Evolutionary conservation across 345 rosid species (phyloP), one percentile per base, ranked within the genome.

Genomic region (Camelina sativa): DNA sequence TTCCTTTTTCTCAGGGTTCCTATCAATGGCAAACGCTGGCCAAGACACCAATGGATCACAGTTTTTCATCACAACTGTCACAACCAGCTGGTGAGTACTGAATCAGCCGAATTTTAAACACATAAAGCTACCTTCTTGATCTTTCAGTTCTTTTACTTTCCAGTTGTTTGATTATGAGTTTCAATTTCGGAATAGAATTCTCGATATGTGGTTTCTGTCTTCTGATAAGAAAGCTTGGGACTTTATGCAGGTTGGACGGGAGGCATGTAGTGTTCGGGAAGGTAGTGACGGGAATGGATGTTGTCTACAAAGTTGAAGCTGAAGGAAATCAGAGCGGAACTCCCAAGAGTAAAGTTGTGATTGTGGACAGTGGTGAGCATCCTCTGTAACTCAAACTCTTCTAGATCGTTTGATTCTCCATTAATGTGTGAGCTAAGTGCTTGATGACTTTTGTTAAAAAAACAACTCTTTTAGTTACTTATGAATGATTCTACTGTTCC

Each of bases 1-100:
- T 40, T 30, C 17, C 28, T 44, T 60, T 50, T 66, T 17, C 47
- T 11, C 80, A 95, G 99, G 97, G 57, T 19, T 86, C 68, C 67
- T 95, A 72, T 95, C 97, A 16, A 92, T 92, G 99, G 99, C 97
- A 65, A 95, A 95, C 65, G 90, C 99, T 34, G 99, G 99, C 59
- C 47, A 62, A 3, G 91, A 92, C 82, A 90, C 97, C 41, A 92
- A 90, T 0, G 99, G 97, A 34, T 95, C 99, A n/a, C 99, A 95
- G 58, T 92, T 95, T 79, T 95, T 95, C 88, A 89, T 92, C 73
- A 95, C 99, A 25, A 92, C 97, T 2, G 98, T 92, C 76, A 95
- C 97, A 70, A 92, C 97, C 56, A 90, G 84, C 88, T 92, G 99
- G 97, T 95, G 68, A 72, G 78, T 66, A 59, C 13, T 50, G 16